Base-by-base conservation (phyloP, 1,284 basidiomycete genomes). In the Puccinia novopanici region DNA sequence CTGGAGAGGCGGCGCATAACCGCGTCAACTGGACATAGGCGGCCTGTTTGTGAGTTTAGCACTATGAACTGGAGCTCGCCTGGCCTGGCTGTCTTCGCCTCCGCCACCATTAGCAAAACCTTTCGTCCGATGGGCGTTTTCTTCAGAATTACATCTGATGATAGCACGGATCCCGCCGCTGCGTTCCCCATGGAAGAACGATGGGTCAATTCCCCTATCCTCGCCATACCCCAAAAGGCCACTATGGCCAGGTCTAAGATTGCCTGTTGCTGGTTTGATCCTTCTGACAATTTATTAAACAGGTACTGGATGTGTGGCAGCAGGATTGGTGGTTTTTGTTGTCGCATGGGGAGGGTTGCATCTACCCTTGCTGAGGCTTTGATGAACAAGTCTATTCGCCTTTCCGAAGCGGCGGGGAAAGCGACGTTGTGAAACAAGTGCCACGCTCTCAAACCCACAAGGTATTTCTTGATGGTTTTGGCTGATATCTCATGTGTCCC, bases 1-100 rank as follows among this genome's bases (percentile, higher is more conserved):
- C n/a, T n/a, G n/a, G n/a, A n/a, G n/a, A n/a, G n/a, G n/a, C 13
- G 4, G 10, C 34, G 19, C 52, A 24, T 52, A 4, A 71, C 48
- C 19, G 68, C 68, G 5, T 71, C 68, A 3, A 71, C 68, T 52
- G 68, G 68, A 40, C 68, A 71, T 12, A 71, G 45, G 3, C 50
- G 13, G 52, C 37, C 19, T 17, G 12, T 19, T 9, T 24, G 9
- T 17, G 19, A 8, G 42, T 55, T 13, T 15, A 71, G 52, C 4
- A 6, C 30, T 12, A 71, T 24, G 15, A 3, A 17, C 24, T 71
- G 68, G 48, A 10, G 3, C 24, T 71, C 68, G 4, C 68, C 68
- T 4, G 68, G 68, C 19, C 13, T 45, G 12, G 68, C 68, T 5
- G 68, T 71, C 15, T 71, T 71, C 19, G 68, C 40, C 3, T 27